A percentile compares a stretch with the other conserved stretches of the same genome.
Conservation (phyloP, 2,329 filamentous ascomycete species). For the Xylariaceae sp. region DNA sequence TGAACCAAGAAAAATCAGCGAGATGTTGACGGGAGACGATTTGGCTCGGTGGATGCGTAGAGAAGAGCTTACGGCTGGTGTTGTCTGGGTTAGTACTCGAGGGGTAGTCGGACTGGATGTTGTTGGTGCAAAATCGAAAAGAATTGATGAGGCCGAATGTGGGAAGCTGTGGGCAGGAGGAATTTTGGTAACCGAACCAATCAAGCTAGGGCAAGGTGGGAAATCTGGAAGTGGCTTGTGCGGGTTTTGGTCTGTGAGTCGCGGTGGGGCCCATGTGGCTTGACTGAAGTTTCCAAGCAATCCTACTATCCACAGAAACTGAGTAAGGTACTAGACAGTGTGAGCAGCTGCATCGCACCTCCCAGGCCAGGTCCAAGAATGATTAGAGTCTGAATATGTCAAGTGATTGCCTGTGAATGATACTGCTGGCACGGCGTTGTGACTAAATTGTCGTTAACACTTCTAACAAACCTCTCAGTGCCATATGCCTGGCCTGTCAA, state of each 20-base stretch:
- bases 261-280: no score
- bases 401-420: no score
- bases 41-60: constrained; percentile 1
- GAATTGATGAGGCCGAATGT: constrained; percentile 17
- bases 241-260: not conserved
- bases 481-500: no score
- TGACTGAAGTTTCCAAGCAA: constrained; percentile 1
- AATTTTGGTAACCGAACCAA: constrained; percentile 26
- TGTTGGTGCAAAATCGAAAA: constrained; percentile 26
- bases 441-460: no score
- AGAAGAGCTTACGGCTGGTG: constrained; percentile 19
- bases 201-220: constrained; percentile 20
- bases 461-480: no score
- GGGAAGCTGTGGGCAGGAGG: constrained; percentile 26
- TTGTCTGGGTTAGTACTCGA: constrained; percentile 24
- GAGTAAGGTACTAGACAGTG: no score
- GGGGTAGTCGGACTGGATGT: constrained; percentile 17
- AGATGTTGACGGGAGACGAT: no score
- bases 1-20: not conserved
- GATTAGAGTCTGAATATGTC: no score
- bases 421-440: no score
- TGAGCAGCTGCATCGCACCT: no score
- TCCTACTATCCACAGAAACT: no score
- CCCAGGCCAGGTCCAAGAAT: no score
- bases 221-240: constrained; percentile 13